Base-by-base conservation (phyloP, 2,329 filamentous ascomycete genomes). In the Neonectria ditissima region DNA sequence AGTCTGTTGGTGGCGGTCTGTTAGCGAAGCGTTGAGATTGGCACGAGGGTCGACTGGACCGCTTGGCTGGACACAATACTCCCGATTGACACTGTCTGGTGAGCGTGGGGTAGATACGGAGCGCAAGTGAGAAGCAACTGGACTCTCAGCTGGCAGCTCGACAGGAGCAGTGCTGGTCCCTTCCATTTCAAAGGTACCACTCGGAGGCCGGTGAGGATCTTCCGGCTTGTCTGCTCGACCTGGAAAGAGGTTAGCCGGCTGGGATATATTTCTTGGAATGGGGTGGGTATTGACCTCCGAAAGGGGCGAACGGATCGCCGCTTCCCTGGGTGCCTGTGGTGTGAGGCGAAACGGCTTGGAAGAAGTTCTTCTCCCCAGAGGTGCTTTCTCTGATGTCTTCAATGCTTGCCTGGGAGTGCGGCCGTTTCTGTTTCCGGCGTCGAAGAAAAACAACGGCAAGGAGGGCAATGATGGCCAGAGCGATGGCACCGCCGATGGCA, bases 261-360 rank as follows among this genome's bases (percentile, higher is more conserved):
- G 9, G 20, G n/a, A n/a, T 44, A 20, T 5, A n/a, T 34, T 14
- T 13, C 45, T 47, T 39, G 58, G 24, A 24, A 50, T 34, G 47
- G 52, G 48, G 52, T 39, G 32, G 22, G 50, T 56, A 41, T 75
- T 71, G 70, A 83, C 82, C 82, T 76, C 81, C 80, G 74, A 83
- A 83, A 11, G 80, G 77, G 2, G 79, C 80, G 69, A 83, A 82
- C 2, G 81, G 77, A 55, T 82, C 80, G 45, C 65, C 59, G 59
- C 63, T 69, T 37, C 62, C 69, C 39, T 71, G 71, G 16, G 63
- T 74, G 8, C 69, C 67, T 1, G 71, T 73, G 10, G 72, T 73
- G 34, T 76, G 73, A 22, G 72, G 62, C 34, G 73, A 73, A 52
- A 73, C 64, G 24, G 65, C 62, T n/a, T 69, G 65, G 7, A 67